A percentile compares a stretch with the other conserved stretches of the same genome.
phyloP scores from a whole-genome alignment of 495 filamentous ascomycete species.

The Aspergillus wentii region DNA sequence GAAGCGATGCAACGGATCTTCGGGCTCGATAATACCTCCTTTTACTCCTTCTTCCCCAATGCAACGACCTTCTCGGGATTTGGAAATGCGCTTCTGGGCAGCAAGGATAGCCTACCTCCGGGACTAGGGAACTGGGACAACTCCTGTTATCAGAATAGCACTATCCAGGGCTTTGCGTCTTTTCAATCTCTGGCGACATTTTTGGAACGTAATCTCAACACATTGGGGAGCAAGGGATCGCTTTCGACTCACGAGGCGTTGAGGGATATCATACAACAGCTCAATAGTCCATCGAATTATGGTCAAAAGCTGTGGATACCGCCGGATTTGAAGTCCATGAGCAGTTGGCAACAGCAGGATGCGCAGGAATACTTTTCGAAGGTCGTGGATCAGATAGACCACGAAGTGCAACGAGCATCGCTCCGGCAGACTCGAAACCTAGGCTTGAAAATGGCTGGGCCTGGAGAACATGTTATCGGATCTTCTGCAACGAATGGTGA shows the following conservation, averaged over 20 bases:
- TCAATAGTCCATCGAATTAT: slow-evolving; percentile 63
- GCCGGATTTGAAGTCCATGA: slow-evolving; percentile 74
- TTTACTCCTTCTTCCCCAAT: slow-evolving; percentile 46
- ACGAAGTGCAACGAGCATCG: slow-evolving; percentile 56
- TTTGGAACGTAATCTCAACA: slow-evolving; percentile 42
- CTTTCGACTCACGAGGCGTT: slow-evolving; percentile 53
- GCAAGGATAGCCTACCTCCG: slow-evolving; percentile 48
- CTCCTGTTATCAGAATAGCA: slow-evolving; percentile 96
- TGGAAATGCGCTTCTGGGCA: slow-evolving; percentile 34
- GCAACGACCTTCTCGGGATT: slow-evolving; percentile 38
- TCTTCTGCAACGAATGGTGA: slow-evolving; percentile 4
- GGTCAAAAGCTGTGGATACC: slow-evolving; percentile 76
- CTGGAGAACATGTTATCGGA: slow-evolving; percentile 34
- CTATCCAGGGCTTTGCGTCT: slow-evolving; percentile 81
- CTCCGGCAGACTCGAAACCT: slow-evolving; percentile 34
- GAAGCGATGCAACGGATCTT: slow-evolving; percentile 63
- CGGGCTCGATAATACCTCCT: slow-evolving; percentile 52
- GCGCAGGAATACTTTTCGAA: slow-evolving; percentile 97
- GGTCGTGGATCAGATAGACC: slow-evolving; percentile 79
- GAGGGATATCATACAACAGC: slow-evolving; percentile 54
- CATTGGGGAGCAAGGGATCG: slow-evolving; percentile 26
- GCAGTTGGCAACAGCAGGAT: slow-evolving; percentile 94
- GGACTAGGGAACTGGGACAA: slow-evolving; percentile 91
- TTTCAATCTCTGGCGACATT: slow-evolving; percentile 57
- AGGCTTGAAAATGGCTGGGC: slow-evolving; percentile 39